These are phyloP conservation scores for Annulohypoxylon stygium DNA, from an alignment of 495 filamentous ascomycete genomes.

Conservation along the genomic window DNA sequence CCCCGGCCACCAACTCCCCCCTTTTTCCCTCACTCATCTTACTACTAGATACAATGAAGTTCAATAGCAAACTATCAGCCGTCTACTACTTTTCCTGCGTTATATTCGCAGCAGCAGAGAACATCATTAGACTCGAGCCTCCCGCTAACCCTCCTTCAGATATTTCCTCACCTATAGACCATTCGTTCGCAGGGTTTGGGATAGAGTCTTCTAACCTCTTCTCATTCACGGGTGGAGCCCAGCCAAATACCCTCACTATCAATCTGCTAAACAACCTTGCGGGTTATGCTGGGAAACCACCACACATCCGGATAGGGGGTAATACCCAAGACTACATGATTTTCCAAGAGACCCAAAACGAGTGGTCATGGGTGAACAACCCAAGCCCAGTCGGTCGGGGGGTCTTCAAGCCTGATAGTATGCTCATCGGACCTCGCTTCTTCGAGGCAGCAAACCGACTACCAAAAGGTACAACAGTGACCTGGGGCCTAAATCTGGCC, in stretches of 20 bases:
- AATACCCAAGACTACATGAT: slow-evolving; percentile 58
- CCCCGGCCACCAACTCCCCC: neutral
- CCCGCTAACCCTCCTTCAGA: slow-evolving; percentile 21
- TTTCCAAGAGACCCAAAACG: slow-evolving; percentile 42
- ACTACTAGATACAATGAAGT: slow-evolving; percentile 13
- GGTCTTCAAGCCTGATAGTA: slow-evolving; percentile 42
- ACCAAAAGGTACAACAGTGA: slow-evolving; percentile 53
- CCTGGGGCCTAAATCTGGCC: slow-evolving; percentile 55
- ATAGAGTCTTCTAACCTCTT: slow-evolving; percentile 59
- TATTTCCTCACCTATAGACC: slow-evolving; percentile 30
- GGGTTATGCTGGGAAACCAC: slow-evolving; percentile 52
- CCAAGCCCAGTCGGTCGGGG: slow-evolving; percentile 43
- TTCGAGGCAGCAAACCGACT: slow-evolving; percentile 55
- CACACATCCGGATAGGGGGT: slow-evolving; percentile 55
- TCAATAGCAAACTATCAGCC: neutral
- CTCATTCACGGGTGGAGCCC: slow-evolving; percentile 52
- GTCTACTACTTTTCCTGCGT: neutral
- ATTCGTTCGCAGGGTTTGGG: slow-evolving; percentile 56
- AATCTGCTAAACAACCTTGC: slow-evolving; percentile 57
- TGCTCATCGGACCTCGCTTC: slow-evolving; percentile 53
- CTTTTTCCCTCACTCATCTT: neutral
- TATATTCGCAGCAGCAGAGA: slow-evolving; percentile 15
- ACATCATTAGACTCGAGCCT: slow-evolving; percentile 24
- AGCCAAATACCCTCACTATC: slow-evolving; percentile 50
- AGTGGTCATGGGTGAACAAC: slow-evolving; percentile 46